Evolutionary conservation across 2,329 filamentous ascomycete genomes (phyloP).

Genomic region (Trichophyton schoenleinii): DNA sequence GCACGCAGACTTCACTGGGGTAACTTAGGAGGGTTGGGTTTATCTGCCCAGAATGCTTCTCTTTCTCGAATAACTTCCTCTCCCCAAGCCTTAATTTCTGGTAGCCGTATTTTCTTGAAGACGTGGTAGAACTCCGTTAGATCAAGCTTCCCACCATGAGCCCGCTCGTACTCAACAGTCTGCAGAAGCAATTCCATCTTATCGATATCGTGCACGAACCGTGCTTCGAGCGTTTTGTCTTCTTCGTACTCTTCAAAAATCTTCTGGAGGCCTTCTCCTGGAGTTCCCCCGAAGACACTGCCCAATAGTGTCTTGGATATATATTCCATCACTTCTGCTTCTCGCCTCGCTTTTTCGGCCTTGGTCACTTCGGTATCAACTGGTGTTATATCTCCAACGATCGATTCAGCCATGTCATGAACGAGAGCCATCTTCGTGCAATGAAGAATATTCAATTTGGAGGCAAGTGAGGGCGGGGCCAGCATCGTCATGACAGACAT

Average conservation of each 20-base stretch:
- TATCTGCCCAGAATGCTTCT: constrained; percentile 54
- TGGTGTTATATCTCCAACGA: constrained; percentile 95
- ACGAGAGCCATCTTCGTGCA: constrained; percentile 94
- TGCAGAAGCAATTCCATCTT: constrained; percentile 92
- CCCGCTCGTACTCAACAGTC: constrained; percentile 91
- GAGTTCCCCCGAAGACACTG: constrained; percentile 56
- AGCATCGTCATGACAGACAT: constrained; percentile 96
- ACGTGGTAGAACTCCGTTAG: constrained; percentile 81
- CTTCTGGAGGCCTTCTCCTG: constrained; percentile 57
- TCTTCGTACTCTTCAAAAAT: constrained; percentile 97
- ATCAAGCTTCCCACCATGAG: constrained; percentile 53
- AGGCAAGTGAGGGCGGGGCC: constrained; percentile 60
- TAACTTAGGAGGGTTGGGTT: constrained; percentile 19
- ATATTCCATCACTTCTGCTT: constrained; percentile 85
- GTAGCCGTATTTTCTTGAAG: constrained; percentile 55
- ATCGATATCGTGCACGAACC: constrained; percentile 92
- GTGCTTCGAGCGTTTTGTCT: constrained; percentile 64
- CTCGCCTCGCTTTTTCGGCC: constrained; percentile 74
- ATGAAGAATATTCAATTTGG: constrained; percentile 60
- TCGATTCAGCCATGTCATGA: constrained; percentile 92
- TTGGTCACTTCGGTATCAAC: constrained; percentile 69
- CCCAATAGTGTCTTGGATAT: constrained; percentile 62
- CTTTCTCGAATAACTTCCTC: constrained; percentile 64
- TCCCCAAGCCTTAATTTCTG: constrained; percentile 72
- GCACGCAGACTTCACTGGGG: neutral